Evolutionary conservation across 2,329 filamentous ascomycete species (phyloP), one percentile per base, ranked within the genome.

Genomic region (Penicillium palitans): DNA sequence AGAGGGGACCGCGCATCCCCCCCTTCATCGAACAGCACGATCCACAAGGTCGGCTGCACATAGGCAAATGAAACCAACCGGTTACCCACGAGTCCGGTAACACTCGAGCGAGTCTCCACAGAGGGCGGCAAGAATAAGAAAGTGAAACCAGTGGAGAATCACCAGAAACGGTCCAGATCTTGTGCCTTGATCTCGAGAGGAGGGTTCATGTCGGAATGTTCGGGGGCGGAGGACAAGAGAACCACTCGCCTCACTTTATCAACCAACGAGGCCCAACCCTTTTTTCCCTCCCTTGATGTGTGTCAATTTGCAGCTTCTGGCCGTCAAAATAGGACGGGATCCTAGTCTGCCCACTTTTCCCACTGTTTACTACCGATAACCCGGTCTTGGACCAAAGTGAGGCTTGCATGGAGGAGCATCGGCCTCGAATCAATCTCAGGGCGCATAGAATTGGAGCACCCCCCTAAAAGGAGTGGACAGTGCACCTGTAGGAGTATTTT

Each of bases 161-260:
- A 33, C 33, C 37, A 49, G 35, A 39, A 40, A 40, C 27, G 41
- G 50, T 27, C 35, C 55, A 55, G 55, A 40, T 27, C 25, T 31
- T 29, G 40, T 31, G 25, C 21, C 24, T 13, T 33, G 40, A 41
- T n/a, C 19, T 52, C 49, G 21, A 57, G 46, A 41, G 40, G 29
- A 47, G 29, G 37, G 52, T 60, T 58, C 59, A 48, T 44, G 35
- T 60, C 66, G 66, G 64, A 67, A 62, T 54, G 46, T 54, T 62
- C 63, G 58, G 64, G 50, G 39, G 33, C 41, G 49, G 41, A 44
- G 39, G 41, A 52, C 12, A 37, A 55, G 44, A 53, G 40, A 60
- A 63, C 61, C 66, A 61, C 19, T 40, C 70, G 72, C 72, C 72
- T 73, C 72, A 74, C 72, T 74, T 64, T 62, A 70, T 67, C 60